These are phyloP conservation scores for Kingdonia uniflora DNA, from an alignment of 164 flowering plant genomes.

Conservation along the genomic window DNA sequence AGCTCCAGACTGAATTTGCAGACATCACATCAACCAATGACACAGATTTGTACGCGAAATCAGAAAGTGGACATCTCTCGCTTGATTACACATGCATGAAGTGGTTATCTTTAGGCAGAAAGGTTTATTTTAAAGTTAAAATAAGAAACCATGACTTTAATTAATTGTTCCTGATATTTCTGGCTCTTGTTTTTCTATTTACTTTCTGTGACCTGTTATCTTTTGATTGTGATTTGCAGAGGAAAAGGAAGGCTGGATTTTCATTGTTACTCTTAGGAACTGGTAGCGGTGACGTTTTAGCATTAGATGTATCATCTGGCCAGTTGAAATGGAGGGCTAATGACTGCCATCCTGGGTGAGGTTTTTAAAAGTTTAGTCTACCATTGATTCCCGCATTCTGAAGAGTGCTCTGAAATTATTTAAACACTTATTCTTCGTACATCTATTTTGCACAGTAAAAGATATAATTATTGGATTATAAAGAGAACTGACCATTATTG, in stretches of 20 bases:
- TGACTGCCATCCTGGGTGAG: conserved; percentile 97
- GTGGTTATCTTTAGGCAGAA: conserved; percentile 56
- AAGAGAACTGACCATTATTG: not conserved
- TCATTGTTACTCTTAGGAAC: conserved; percentile 72
- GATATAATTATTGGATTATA: not conserved
- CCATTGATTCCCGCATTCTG: not conserved
- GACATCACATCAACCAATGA: conserved; percentile 43
- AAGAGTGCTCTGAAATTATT: not conserved
- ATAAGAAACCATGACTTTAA: not conserved
- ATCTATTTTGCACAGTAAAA: not conserved
- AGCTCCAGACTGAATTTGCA: conserved; percentile 76
- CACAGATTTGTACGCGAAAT: conserved; percentile 22
- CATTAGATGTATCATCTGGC: conserved; percentile 77
- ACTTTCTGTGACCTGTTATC: not conserved
- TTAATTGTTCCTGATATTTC: not conserved
- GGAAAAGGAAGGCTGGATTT: conserved; percentile 46
- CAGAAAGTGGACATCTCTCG: conserved; percentile 73
- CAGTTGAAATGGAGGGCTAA: conserved; percentile 67
- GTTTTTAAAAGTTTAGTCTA: not conserved
- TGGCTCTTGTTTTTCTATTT: not conserved
- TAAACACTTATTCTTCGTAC: not conserved
- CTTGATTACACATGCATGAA: conserved; percentile 89
- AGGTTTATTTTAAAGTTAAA: conserved; percentile 30
- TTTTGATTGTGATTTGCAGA: no score
- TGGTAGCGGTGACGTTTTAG: conserved; percentile 84